These are phyloP conservation scores for Apiospora rasikravindrae DNA, from an alignment of 2,329 filamentous ascomycete species.

Conservation along the genomic window DNA sequence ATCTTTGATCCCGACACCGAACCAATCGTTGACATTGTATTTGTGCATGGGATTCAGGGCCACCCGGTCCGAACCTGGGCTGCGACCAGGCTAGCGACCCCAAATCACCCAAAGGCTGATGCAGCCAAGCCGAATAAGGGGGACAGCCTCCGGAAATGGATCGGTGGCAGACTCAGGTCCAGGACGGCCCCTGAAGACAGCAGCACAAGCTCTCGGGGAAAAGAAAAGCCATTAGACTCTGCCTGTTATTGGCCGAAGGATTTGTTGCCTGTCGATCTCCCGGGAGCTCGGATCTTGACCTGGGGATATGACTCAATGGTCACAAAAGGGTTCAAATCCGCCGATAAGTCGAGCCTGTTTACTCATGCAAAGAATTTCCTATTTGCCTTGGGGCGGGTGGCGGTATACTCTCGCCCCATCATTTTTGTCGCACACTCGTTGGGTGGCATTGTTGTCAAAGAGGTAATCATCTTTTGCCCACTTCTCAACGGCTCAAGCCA, in stretches of 20 bases:
- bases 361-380: background rate
- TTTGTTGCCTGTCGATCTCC: background rate
- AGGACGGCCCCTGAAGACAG: too few relatives aligned
- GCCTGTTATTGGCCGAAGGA: background rate
- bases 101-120: background rate
- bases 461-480: too few relatives aligned
- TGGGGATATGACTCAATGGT: background rate
- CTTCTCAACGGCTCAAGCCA: too few relatives aligned
- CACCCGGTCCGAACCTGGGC: background rate
- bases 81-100: too few relatives aligned
- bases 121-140: background rate
- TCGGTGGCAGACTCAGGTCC: background rate
- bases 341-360: background rate
- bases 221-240: background rate
- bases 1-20: background rate
- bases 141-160: background rate
- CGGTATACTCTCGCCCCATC: background rate
- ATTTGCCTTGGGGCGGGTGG: background rate
- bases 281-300: background rate
- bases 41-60: background rate
- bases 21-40: background rate
- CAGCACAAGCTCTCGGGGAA: too few relatives aligned
- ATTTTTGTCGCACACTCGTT: background rate
- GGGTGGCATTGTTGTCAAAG: background rate
- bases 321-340: background rate